Evolutionary conservation across 140 eudicot genomes (phyloP), one percentile per base, ranked within the genome.

Genomic region (Cichorium intybus): DNA sequence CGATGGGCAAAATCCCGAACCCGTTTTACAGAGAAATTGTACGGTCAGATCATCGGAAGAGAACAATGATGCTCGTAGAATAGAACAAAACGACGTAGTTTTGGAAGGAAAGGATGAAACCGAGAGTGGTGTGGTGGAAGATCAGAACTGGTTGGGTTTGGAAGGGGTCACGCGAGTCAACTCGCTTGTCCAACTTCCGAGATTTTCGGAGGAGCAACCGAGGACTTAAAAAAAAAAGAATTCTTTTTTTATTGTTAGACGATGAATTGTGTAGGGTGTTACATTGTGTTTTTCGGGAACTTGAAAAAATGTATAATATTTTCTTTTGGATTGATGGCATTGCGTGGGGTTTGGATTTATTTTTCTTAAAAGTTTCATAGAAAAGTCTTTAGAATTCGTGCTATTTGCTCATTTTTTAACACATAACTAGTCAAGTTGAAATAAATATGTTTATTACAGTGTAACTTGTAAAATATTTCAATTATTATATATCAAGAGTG

Each of bases 111-210:
- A 70, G 5, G 73, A 34, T n/a, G 81, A 77, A 27, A 56, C 60
- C n/a, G 24, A 52, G 4, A 51, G 59, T 16, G 73, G 34, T 43
- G 70, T 11, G 7, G 15, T 20, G 0, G 95, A 87, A 74, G 97
- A 90, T 55, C 84, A 87, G 77, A 81, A 83, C 48, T 92, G 98
- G 98, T 92, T 87, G 5, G 97, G 99, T 47, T 81, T 93, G 88
- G 99, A 93, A 84, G 99, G 97, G 3, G 95, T 93, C 2, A 93
- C 99, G 3, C 84, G 99, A 51, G 99, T 93, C 60, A 93, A 93
- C 81, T 93, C 99, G 7, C 71, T 93, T 31, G 99, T 93, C 76
- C 99, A 93, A 62, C 97, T 93, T 68, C 99, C 99, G 8, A 85
- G 99, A 78, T 93, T 88, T 74, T 88, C 95, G 1, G 82, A 78